Evolutionary conservation across 1,284 basidiomycete species (phyloP).

Genomic region (Ustilago crameri): DNA sequence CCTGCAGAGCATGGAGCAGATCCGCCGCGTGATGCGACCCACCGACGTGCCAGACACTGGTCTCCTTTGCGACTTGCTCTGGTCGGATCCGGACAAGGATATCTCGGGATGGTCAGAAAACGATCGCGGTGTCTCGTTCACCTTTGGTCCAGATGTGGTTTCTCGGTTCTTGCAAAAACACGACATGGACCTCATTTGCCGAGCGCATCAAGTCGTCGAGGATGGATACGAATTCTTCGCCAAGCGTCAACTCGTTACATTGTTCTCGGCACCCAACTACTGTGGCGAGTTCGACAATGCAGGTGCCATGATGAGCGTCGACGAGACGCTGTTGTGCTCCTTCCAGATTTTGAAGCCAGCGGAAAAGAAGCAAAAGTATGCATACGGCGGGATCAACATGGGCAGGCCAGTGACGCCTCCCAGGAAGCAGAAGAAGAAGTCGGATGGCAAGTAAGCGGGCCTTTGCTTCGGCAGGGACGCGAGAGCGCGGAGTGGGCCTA

Average conservation of each 20-base stretch:
- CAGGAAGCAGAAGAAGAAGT: slow-evolving; percentile 72
- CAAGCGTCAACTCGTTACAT: slow-evolving; percentile 93
- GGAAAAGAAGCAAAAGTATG: slow-evolving; percentile 93
- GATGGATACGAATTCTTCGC: slow-evolving; percentile 99
- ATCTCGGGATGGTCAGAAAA: slow-evolving; percentile 99
- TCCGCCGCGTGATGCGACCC: slow-evolving; percentile 97
- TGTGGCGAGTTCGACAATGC: slow-evolving; percentile 99
- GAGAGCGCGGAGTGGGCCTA: not conserved
- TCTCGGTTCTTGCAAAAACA: slow-evolving; percentile 96
- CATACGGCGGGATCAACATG: slow-evolving; percentile 68
- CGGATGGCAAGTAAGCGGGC: slow-evolving; percentile 60
- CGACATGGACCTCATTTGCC: slow-evolving; percentile 98
- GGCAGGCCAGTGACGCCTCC: slow-evolving; percentile 73
- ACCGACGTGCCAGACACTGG: slow-evolving; percentile 99
- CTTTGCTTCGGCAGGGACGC: slow-evolving; percentile 5
- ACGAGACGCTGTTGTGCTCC: slow-evolving; percentile 95
- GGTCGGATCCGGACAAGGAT: slow-evolving; percentile 99
- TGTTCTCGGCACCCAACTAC: slow-evolving; percentile 98
- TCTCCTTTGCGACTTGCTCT: slow-evolving; percentile 94
- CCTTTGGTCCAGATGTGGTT: slow-evolving; percentile 98
- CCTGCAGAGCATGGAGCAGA: slow-evolving; percentile 99
- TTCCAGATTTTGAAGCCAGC: slow-evolving; percentile 97
- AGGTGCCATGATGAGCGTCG: slow-evolving; percentile 99
- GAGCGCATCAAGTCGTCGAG: slow-evolving; percentile 98
- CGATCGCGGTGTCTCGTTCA: slow-evolving; percentile 96